phyloP scores from a whole-genome alignment of 192 early-diverging fungal species.

The Entomortierella parvispora region DNA sequence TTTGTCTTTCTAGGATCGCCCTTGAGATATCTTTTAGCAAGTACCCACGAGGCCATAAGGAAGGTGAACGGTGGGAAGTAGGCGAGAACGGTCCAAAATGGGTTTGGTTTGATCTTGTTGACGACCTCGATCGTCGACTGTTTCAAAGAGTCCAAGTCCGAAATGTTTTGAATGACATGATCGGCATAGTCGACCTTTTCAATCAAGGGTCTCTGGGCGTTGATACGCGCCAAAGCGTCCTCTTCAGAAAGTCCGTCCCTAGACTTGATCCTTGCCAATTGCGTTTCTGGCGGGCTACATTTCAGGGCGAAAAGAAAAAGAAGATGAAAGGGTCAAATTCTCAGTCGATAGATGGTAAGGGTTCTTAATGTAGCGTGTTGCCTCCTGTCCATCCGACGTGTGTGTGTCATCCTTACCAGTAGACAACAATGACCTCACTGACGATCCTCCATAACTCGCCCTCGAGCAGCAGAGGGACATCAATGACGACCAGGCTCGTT shows the following conservation, averaged over 20 bases:
- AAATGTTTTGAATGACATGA: conserved; percentile 88
- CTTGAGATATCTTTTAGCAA: conserved; percentile 37
- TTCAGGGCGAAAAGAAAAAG: neutral
- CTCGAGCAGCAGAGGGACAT: conserved; percentile 95
- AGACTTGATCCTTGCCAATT: conserved; percentile 76
- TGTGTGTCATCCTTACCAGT: conserved; percentile 64
- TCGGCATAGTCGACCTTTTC: conserved; percentile 83
- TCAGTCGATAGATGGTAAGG: conserved; percentile 1
- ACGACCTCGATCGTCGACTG: conserved; percentile 51
- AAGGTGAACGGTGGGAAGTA: conserved; percentile 38
- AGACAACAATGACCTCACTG: conserved; percentile 80
- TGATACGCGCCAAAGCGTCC: conserved; percentile 74
- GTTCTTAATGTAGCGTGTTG: conserved; percentile 1
- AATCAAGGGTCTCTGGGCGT: conserved; percentile 84
- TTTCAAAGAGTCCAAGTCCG: conserved; percentile 63
- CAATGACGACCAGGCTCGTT: conserved; percentile 78
- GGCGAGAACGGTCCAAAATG: conserved; percentile 38
- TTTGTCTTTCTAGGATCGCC: conserved; percentile 40
- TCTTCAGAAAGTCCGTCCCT: conserved; percentile 77
- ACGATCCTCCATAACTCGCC: conserved; percentile 80
- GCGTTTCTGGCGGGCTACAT: conserved; percentile 73
- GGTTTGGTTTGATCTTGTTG: conserved; percentile 29
- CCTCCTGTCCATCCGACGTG: no score
- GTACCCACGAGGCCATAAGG: conserved; percentile 23
- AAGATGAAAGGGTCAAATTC: neutral